These are phyloP conservation scores for Teratosphaeria nubilosa DNA, from an alignment of 2,329 filamentous ascomycete species.

Conservation along the genomic window DNA sequence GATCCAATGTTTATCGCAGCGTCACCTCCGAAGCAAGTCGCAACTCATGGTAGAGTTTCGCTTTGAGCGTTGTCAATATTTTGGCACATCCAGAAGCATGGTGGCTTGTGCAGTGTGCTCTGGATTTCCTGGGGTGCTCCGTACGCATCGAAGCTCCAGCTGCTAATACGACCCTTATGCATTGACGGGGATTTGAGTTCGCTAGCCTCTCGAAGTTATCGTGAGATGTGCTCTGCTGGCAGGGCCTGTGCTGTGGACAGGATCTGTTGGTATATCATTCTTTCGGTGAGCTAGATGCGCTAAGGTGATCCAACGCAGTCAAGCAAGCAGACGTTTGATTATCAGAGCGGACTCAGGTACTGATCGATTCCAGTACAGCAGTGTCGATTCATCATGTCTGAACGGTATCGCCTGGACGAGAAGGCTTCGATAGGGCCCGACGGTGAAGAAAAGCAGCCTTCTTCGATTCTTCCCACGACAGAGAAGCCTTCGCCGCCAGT, in stretches of 20 bases:
- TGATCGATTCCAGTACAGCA: neutral
- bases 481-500: conserved; percentile 61
- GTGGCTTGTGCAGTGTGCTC: neutral
- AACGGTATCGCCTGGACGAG: neutral
- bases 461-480: conserved; percentile 39
- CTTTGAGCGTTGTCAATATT: neutral
- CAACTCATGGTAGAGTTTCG: neutral
- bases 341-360: neutral
- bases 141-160: neutral
- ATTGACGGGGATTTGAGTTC: neutral
- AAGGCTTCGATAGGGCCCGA: neutral
- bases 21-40: neutral
- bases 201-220: neutral
- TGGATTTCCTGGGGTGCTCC: neutral
- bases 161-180: neutral
- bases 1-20: neutral
- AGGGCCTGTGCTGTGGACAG: neutral
- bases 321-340: no score
- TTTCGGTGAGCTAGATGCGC: no score
- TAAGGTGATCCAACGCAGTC: no score
- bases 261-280: neutral
- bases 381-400: neutral
- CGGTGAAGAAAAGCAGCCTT: neutral
- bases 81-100: neutral
- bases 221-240: neutral